Conservation (phyloP, 495 filamentous ascomycete species). For the Aspergillus asperescens region DNA sequence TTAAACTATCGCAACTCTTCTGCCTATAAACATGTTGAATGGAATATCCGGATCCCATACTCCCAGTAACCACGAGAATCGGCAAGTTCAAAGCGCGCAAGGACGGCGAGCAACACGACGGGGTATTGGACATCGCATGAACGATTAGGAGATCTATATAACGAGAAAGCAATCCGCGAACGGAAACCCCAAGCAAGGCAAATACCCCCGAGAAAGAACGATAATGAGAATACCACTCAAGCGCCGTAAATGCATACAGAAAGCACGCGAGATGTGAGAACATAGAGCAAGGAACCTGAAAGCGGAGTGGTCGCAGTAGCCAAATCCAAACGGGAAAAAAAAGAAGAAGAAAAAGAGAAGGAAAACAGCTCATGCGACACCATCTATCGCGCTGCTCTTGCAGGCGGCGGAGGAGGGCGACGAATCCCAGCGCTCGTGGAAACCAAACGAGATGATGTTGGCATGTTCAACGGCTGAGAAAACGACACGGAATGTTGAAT, state of each 20-base stretch:
- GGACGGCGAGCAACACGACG: not conserved
- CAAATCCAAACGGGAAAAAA: constrained; percentile 1
- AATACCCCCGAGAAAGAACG: not conserved
- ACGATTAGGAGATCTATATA: constrained; percentile 4
- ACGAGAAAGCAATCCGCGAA: constrained; percentile 1
- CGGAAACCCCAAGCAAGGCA: constrained; percentile 3
- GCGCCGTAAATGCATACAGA: constrained; percentile 18
- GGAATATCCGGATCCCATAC: not conserved
- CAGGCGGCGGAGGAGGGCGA: constrained; percentile 21
- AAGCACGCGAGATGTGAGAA: not conserved
- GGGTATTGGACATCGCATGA: constrained; percentile 11
- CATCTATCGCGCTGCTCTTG: constrained; percentile 23
- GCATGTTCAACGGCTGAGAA: constrained; percentile 21
- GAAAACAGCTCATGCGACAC: not conserved
- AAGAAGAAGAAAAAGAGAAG: no score
- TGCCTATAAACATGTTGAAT: not conserved
- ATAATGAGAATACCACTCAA: constrained; percentile 8
- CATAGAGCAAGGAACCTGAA: not conserved
- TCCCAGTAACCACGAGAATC: not conserved
- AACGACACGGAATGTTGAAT: constrained; percentile 14
- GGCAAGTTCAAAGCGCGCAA: not conserved
- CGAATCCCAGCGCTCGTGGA: constrained; percentile 16
- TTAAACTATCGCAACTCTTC: not conserved
- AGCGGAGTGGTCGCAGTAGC: not conserved
- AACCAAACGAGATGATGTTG: constrained; percentile 14